Evolutionary conservation across 331 rosid species (phyloP), one percentile per base, ranked within the genome.

Genomic region (Pyrus hybrid): DNA sequence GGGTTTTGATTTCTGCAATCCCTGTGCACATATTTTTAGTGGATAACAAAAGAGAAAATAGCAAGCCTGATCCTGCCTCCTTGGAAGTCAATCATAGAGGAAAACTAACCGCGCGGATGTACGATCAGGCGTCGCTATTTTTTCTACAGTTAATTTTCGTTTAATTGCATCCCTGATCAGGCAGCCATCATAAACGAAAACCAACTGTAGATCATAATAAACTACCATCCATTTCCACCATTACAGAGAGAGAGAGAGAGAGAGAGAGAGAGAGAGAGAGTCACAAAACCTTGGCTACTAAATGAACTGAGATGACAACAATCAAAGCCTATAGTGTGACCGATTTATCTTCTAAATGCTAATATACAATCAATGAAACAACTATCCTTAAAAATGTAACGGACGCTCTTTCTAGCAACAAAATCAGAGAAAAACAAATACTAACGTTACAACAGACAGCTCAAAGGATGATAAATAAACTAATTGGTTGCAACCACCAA

Each of bases 251-350:
- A 28, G 2, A 14, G 22, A 26, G 67, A 64, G 45, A 64, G 47
- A 30, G 3, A 29, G 41, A 37, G 41, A 33, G 28, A 26, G 28
- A 26, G 28, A 26, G 41, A 63, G 68, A 29, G 41, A 1, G 11
- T 28, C 68, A 14, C 68, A 66, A 20, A 29, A 66, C 12, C n/a
- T 66, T 66, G 51, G 70, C 72, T 29, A 74, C 64, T 72, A 77
- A 58, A 75, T 72, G 51, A 57, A 60, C 72, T 82, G 33, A 12
- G 45, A n/a, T n/a, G n/a, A 61, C 43, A 41, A 79, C 86, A 76
- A 22, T 37, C 51, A 30, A 43, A 29, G 32, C 41, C 70, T 63
- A 28, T 7, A 8, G 21, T 37, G 45, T n/a, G 25, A 61, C 53
- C 60, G 53, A 71, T 53, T 32, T 71, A 57, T 65, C 75, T 20